Percentiles rank a stretch among this genome's conserved stretches.
phyloP scores from a whole-genome alignment of 2,329 filamentous ascomycete species.

The Pyricularia grisea region DNA sequence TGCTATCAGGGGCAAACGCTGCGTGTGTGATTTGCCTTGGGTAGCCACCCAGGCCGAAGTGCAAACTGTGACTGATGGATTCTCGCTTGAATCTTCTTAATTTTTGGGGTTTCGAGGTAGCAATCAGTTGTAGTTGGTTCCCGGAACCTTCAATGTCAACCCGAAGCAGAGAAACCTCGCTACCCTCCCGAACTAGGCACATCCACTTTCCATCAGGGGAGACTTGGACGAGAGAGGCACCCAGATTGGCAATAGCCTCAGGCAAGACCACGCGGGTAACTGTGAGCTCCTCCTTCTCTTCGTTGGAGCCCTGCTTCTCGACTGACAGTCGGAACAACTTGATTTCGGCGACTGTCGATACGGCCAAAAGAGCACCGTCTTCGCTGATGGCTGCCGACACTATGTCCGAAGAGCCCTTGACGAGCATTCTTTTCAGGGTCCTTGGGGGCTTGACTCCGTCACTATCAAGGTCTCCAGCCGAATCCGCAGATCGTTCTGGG shows the following conservation, averaged over 20 bases:
- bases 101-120: slow-evolving; percentile 36
- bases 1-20: slow-evolving; percentile 72
- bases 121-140: not conserved
- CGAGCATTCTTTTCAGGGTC: slow-evolving; percentile 58
- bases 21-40: slow-evolving; percentile 65
- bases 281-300: slow-evolving; percentile 47
- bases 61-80: slow-evolving; percentile 42
- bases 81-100: slow-evolving; percentile 33
- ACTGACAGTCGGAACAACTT: slow-evolving; percentile 66
- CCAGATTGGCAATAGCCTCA: slow-evolving; percentile 41
- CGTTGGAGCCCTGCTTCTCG: slow-evolving; percentile 30
- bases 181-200: slow-evolving; percentile 52
- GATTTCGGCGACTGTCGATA: slow-evolving; percentile 63
- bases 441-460: slow-evolving; percentile 43
- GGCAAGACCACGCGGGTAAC: slow-evolving; percentile 64
- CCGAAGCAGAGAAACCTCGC: slow-evolving; percentile 28
- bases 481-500: slow-evolving; percentile 28
- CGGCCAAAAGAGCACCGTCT: slow-evolving; percentile 65
- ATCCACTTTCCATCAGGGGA: slow-evolving; percentile 65
- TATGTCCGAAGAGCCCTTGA: slow-evolving; percentile 73
- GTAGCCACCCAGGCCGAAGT: slow-evolving; percentile 66
- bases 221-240: slow-evolving; percentile 61
- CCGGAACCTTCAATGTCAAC: not conserved
- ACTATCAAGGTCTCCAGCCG: slow-evolving; percentile 24
- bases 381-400: slow-evolving; percentile 58